Percentiles rank a stretch among this genome's conserved stretches.
phyloP scores from a whole-genome alignment of 495 filamentous ascomycete species.

The Gamarada debralockiae region DNA sequence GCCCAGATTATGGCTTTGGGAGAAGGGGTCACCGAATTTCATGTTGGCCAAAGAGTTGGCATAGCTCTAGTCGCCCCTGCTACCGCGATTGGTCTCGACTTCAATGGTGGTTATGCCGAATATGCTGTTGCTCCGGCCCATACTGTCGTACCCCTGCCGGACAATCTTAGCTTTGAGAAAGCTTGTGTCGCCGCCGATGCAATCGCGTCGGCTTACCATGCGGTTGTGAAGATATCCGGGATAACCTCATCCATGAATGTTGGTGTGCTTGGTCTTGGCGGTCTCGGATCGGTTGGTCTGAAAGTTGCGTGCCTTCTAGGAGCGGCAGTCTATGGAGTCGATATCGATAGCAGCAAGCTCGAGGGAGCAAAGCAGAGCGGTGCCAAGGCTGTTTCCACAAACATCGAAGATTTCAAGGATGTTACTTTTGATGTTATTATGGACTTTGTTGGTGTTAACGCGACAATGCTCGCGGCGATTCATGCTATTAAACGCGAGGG shows the following conservation, averaged over 20 bases:
- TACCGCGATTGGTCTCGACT: conserved; percentile 1
- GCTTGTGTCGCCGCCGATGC: conserved; percentile 1
- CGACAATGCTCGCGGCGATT: neutral
- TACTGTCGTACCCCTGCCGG: neutral
- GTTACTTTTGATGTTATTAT: conserved; percentile 1
- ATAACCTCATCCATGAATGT: neutral
- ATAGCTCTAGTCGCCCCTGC: neutral
- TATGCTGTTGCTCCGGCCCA: neutral
- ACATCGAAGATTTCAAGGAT: neutral
- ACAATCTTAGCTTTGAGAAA: neutral
- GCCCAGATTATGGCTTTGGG: neutral
- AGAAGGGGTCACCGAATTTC: neutral
- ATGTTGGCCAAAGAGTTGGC: conserved; percentile 4
- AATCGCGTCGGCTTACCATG: conserved; percentile 3
- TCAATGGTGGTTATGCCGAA: conserved; percentile 7
- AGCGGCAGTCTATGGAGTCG: conserved; percentile 3
- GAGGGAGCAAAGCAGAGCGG: neutral
- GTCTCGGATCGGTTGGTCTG: conserved; percentile 4
- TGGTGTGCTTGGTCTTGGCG: neutral
- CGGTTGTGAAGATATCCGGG: neutral
- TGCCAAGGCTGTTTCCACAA: neutral
- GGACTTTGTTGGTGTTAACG: conserved; percentile 1
- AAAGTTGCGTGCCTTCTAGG: conserved; percentile 3
- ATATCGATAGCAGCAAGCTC: neutral
- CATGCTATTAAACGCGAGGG: neutral